A percentile compares a stretch with the other conserved stretches of the same genome.
phyloP scores from a whole-genome alignment of 805 yeast species.

The Ogataea zsoltii region DNA sequence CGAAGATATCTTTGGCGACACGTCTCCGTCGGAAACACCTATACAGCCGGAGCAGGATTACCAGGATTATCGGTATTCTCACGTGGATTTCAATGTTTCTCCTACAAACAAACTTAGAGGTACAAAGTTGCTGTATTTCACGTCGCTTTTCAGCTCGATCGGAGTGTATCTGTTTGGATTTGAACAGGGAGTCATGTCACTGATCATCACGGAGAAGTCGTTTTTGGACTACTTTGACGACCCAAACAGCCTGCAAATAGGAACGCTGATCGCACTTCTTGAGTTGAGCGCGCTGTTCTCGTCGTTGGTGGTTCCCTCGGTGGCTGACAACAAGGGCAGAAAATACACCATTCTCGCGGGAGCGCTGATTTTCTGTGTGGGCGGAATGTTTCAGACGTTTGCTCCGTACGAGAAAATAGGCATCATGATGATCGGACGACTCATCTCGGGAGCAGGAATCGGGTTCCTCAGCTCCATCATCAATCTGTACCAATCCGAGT shows the following conservation, averaged over 20 bases:
- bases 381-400: conserved; percentile 71
- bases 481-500: conserved; percentile 86
- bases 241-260: conserved; percentile 71
- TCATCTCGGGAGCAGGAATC: conserved; percentile 82
- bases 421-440: conserved; percentile 69
- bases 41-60: background rate
- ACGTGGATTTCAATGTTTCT: conserved; percentile 21
- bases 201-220: conserved; percentile 70
- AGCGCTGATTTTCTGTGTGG: conserved; percentile 69
- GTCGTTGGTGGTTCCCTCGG: conserved; percentile 69
- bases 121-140: conserved; percentile 25
- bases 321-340: conserved; percentile 80
- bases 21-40: background rate
- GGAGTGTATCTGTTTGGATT: conserved; percentile 62
- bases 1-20: conserved; percentile 14
- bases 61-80: conserved; percentile 12
- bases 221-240: conserved; percentile 66
- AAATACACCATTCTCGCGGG: conserved; percentile 75
- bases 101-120: conserved; percentile 26
- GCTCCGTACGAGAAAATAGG: conserved; percentile 43
- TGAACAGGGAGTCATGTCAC: conserved; percentile 78
- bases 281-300: conserved; percentile 82
- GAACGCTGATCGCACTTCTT: conserved; percentile 81
- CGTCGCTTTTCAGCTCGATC: conserved; percentile 29
- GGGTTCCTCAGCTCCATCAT: conserved; percentile 83